Evolutionary conservation across 148 eudicot genomes (phyloP).

Genomic region (Cornus kousa): DNA sequence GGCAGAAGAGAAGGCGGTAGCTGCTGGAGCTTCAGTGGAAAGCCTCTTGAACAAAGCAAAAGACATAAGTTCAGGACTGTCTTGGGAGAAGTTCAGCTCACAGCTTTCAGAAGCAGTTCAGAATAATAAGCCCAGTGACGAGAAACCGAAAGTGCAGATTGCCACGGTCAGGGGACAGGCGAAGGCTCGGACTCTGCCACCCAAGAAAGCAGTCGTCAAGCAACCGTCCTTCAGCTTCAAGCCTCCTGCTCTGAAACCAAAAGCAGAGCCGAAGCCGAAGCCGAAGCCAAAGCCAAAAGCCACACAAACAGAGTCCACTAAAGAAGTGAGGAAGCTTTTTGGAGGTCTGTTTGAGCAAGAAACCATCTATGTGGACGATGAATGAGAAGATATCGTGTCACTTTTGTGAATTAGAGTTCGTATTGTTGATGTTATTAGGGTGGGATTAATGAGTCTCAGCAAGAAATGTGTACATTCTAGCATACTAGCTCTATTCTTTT

Average conservation of each 20-base stretch:
- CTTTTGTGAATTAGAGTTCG: background rate
- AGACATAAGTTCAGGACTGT: slow-evolving; percentile 48
- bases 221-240: slow-evolving; percentile 13
- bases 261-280: slow-evolving; percentile 35
- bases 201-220: slow-evolving; percentile 64
- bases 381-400: background rate
- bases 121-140: slow-evolving; percentile 19
- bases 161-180: slow-evolving; percentile 96
- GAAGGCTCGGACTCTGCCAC: slow-evolving; percentile 60
- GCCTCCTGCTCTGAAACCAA: slow-evolving; percentile 18
- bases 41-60: slow-evolving; percentile 55
- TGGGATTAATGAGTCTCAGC: slow-evolving; percentile 1
- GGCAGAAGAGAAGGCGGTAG: slow-evolving; percentile 54
- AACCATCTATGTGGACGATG: slow-evolving; percentile 91
- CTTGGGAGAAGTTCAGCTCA: slow-evolving; percentile 76
- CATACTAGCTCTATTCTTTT: background rate
- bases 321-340: slow-evolving; percentile 64
- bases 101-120: slow-evolving; percentile 65
- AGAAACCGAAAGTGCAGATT: slow-evolving; percentile 59
- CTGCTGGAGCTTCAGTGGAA: slow-evolving; percentile 57
- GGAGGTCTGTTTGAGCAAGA: slow-evolving; percentile 97
- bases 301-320: slow-evolving; percentile 32
- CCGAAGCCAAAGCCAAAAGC: slow-evolving; percentile 27
- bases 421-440: background rate
- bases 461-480: slow-evolving; percentile 3